Evolutionary conservation across 345 rosid genomes (phyloP).

Genomic region (Balakata baccata): DNA sequence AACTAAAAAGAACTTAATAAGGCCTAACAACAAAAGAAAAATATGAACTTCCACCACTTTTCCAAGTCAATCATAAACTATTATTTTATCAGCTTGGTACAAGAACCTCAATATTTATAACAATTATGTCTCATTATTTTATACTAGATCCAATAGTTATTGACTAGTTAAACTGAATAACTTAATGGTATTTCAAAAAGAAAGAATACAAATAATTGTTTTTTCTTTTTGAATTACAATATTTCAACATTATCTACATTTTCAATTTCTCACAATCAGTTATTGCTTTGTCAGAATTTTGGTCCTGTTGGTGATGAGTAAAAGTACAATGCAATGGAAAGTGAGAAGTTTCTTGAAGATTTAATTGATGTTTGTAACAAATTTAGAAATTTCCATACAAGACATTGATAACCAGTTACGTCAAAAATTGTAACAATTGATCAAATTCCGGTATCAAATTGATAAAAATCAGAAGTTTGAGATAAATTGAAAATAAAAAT

Average conservation of each 20-base stretch:
- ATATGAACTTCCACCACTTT: background rate
- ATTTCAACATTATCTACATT: too few species aligned
- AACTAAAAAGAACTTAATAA: background rate
- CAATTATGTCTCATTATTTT: background rate
- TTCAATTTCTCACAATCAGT: background rate
- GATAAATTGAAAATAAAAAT: background rate
- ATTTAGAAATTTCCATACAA: background rate
- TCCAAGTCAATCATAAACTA: background rate
- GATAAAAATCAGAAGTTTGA: background rate
- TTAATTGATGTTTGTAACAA: background rate
- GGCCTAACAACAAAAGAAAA: background rate
- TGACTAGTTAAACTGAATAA: background rate
- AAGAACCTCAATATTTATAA: background rate
- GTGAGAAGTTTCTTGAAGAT: background rate
- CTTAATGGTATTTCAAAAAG: background rate
- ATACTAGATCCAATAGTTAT: background rate
- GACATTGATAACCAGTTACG: background rate
- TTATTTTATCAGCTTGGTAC: background rate
- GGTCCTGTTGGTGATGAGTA: background rate
- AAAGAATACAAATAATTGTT: background rate
- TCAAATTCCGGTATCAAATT: background rate
- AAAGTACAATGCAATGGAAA: background rate
- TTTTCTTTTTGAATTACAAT: too few species aligned
- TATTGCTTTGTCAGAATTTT: background rate
- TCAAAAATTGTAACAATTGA: background rate